Base-by-base conservation (phyloP, 2,329 filamentous ascomycete species). In the Colletotrichum kahawae region DNA sequence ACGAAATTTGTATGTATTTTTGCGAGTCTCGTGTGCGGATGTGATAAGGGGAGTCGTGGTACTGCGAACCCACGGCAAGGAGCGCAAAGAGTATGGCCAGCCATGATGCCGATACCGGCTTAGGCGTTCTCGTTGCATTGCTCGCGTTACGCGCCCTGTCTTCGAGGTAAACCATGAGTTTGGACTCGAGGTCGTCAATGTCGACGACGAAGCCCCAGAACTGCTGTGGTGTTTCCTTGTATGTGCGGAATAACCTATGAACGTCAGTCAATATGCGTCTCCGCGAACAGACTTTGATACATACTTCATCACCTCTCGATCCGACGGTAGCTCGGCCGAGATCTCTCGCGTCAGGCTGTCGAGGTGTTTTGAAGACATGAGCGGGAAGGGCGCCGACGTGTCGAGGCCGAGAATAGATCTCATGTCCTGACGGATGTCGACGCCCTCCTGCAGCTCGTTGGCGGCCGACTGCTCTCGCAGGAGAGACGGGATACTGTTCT, bases 191-290 rank as follows among this genome's bases (percentile, higher is more conserved):
- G 68, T 92, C 91, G 71, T 92, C 90, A 69, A 93, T 91, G 77
- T 93, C 91, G 72, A 92, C 88, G 21, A 93, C 90, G 65, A 93
- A 92, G 2, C 91, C 91, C 92, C 92, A 93, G 78, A 93, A 93
- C 2, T 91, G 91, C 64, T 93, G 92, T 2, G 92, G 90, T 29
- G 92, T 91, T 79, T 93, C 91, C 81, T 93, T 93, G 83, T 93
- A 93, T 3, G 91, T 90, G 59, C 90, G 88, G 79, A 93, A 93
- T 8, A 92, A 84, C 79, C 91, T 93, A 74, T 66, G 21, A 16
- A 9, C 12, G 70, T 77, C 34, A 78, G 59, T 77, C 34, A 78
- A 54, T 18, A 14, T 38, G 27, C 21, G 24, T 27, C 14, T 0
- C 13, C 6, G 18, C 27, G 36, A 7, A 63, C n/a, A 10, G 38